These are phyloP conservation scores for Metschnikowia colocasiae DNA, from an alignment of 805 yeast species.

Conservation along the genomic window DNA sequence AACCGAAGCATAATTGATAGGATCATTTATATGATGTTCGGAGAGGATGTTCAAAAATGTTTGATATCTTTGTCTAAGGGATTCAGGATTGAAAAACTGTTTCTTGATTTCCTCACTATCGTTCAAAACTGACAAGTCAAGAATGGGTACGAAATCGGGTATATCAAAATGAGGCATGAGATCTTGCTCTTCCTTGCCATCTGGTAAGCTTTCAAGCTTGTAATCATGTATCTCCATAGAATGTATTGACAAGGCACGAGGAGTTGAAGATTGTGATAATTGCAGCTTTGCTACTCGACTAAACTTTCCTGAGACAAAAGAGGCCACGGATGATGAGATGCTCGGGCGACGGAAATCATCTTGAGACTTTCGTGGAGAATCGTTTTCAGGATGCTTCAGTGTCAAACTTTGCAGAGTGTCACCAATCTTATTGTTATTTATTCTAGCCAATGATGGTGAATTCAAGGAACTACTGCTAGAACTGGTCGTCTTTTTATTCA, in stretches of 20 bases:
- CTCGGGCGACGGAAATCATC: constrained; percentile 4
- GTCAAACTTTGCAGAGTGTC: not conserved
- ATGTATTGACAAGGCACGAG: not conserved
- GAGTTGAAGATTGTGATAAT: constrained; percentile 2
- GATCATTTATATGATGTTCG: constrained; percentile 33
- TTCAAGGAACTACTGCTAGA: constrained; percentile 1
- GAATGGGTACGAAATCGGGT: constrained; percentile 10
- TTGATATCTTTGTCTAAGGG: constrained; percentile 29
- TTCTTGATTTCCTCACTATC: constrained; percentile 20
- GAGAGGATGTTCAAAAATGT: constrained; percentile 29
- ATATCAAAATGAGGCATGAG: not conserved
- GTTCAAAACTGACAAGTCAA: constrained; percentile 21
- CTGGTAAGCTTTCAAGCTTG: not conserved
- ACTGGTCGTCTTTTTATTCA: not conserved
- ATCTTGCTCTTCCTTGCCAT: not conserved
- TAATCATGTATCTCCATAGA: not conserved
- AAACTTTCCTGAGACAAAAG: constrained; percentile 4
- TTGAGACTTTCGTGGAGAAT: not conserved
- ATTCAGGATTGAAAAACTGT: constrained; percentile 25
- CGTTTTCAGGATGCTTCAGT: not conserved
- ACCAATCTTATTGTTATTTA: not conserved
- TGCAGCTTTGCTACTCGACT: constrained; percentile 1
- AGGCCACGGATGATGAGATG: constrained; percentile 4
- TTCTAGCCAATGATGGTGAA: not conserved
- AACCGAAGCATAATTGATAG: constrained; percentile 36